Evolutionary conservation across 73 alveolate species (phyloP), one percentile per base, ranked within the genome.

Genomic region (Paramecium tetraurelia): DNA sequence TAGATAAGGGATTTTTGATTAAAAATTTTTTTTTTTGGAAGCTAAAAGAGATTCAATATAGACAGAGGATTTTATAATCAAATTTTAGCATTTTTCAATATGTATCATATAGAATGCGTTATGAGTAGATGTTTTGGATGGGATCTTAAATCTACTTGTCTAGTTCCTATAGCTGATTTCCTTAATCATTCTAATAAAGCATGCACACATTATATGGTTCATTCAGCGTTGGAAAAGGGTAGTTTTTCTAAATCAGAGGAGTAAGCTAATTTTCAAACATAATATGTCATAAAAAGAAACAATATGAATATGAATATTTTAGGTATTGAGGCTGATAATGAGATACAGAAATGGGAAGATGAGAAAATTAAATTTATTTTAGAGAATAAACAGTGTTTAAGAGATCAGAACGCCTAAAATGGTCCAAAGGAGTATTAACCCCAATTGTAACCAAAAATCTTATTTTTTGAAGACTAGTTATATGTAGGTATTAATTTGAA

Each of bases 51-150:
- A 27, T 16, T 27, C 11, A n/a, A 21, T 7, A 7, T 44, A 27
- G 36, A 5, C 3, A 21, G 0, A 9, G n/a, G 7, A 0, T 77
- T 12, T 41, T 77, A 0, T 9, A 27, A 27, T 27, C 31, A 27
- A 27, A 27, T 27, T 27, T 27, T 27, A 27, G 31, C 1, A 27
- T 27, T 77, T 77, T 77, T 77, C 12, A 41, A 77, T 16, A 35
- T 10, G 24, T 41, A 16, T 38, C 71, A 77, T 2, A 58, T 63
- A 1, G 35, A 80, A 43, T 38, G 90, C 46, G 76, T 80, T 10
- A 80, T 44, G 76, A 80, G 90, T 48, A 2, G 90, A 80, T 80
- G 90, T 44, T 80, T 80, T 80, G 90, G 76, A 24, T 80, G 90
- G 90, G 48, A 76, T 1, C 24, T 43, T 5, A 80, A 80, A 24